A percentile compares a stretch with the other conserved stretches of the same genome.
These are phyloP conservation scores for Diaporthe aspalathi DNA, from an alignment of 2,329 filamentous ascomycete species.

Conservation along the genomic window DNA sequence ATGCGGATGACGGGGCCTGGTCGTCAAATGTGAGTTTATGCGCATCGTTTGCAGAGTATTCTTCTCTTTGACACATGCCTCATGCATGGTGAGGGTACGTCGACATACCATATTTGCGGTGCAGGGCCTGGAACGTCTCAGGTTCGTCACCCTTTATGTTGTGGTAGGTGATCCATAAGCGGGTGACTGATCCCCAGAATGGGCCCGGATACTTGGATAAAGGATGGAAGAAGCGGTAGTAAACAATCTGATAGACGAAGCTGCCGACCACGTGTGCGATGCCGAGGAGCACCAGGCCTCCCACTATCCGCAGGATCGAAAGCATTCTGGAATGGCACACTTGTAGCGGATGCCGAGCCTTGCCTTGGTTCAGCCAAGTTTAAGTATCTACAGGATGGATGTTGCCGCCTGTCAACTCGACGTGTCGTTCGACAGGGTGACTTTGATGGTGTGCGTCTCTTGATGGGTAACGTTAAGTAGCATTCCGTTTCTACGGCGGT, in stretches of 20 bases:
- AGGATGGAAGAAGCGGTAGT: conserved; percentile 64
- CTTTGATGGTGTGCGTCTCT: background rate
- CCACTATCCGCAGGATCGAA: conserved; percentile 11
- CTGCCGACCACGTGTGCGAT: conserved; percentile 35
- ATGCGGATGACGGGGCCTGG: conserved; percentile 64
- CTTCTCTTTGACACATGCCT: background rate
- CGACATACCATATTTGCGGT: conserved; percentile 56
- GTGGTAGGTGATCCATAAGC: conserved; percentile 65
- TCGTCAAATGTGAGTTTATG: background rate
- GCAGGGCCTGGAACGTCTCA: conserved; percentile 53
- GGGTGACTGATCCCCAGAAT: conserved; percentile 62
- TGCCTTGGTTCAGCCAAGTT: background rate
- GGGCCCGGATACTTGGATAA: conserved; percentile 64
- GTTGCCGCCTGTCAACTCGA: background rate
- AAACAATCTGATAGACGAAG: conserved; percentile 58
- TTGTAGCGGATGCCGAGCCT: background rate
- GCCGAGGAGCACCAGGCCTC: conserved; percentile 8
- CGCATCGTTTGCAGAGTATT: background rate
- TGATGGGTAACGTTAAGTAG: background rate
- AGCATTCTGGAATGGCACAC: conserved; percentile 19
- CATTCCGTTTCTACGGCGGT: background rate
- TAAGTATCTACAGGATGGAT: background rate
- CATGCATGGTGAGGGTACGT: background rate
- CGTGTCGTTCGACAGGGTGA: background rate
- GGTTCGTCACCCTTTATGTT: conserved; percentile 60